These are phyloP conservation scores for Astrothelium subdiscretum DNA, from an alignment of 495 filamentous ascomycete species.

Conservation along the genomic window DNA sequence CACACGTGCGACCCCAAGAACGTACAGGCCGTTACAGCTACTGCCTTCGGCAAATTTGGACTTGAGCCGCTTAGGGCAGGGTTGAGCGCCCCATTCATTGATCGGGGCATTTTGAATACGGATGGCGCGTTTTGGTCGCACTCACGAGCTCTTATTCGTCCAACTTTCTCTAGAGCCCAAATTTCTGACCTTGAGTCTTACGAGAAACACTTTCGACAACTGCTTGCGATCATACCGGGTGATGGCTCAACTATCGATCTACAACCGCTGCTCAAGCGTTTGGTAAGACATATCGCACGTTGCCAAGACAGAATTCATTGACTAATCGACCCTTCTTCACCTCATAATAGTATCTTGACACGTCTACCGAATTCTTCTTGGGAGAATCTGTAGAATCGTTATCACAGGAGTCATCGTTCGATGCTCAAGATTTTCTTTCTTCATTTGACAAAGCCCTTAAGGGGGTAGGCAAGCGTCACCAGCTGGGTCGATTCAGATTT, in stretches of 20 bases:
- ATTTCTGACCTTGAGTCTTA: conserved; percentile 46
- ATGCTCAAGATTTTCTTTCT: background rate
- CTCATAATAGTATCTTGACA: background rate
- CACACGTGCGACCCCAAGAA: background rate
- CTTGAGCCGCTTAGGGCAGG: background rate
- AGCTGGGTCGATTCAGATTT: background rate
- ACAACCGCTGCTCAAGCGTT: conserved; percentile 22
- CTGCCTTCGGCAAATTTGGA: background rate
- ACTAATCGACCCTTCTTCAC: background rate
- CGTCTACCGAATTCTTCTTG: background rate
- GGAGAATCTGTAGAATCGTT: background rate
- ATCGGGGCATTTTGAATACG: conserved; percentile 53
- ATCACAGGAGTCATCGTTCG: background rate
- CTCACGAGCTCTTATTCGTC: conserved; percentile 47
- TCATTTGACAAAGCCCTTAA: background rate
- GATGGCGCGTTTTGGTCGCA: conserved; percentile 55
- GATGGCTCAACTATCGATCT: conserved; percentile 46
- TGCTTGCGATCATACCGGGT: conserved; percentile 34
- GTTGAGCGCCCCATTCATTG: background rate
- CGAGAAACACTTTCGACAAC: conserved; percentile 45
- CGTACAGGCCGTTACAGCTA: background rate
- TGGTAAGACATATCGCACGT: background rate
- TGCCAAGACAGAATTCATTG: background rate
- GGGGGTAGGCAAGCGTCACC: background rate
- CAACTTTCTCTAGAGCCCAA: conserved; percentile 47